Base-by-base conservation (phyloP, 306 rosid species). In the Gastrolobium villosum region DNA sequence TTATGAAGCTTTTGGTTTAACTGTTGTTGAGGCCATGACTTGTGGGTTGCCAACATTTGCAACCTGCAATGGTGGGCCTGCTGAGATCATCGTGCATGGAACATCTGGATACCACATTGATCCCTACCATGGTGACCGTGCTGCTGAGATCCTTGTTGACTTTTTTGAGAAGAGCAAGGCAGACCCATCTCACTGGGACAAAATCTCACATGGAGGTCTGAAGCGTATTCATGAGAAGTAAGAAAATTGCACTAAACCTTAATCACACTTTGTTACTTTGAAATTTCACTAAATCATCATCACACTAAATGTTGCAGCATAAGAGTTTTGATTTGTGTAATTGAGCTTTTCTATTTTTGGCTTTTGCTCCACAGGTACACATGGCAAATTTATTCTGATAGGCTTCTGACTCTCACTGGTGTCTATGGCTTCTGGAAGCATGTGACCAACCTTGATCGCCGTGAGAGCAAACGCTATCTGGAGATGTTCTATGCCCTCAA, bases 1-100 rank as follows among this genome's bases (percentile, higher is more conserved):
- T 3, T 96, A 96, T 32, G 99, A 96, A 81, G 99, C 99, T 2
- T 96, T 96, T 14, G 99, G 99, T 54, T 84, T 96, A 83, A 96
- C 99, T 0, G 99, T 96, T 11, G 90, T 96, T 44, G 99, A 96
- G 84, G 92, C 99, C 72, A 96, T 96, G 99, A 96, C 96, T 48
- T 96, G 99, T 85, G 99, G 99, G 2, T 82, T 96, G 88, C 99
- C 99, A 8, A 96, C 99, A 6, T 96, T 96, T 76, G 99, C 99
- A 3, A 96, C 99, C 1, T 89, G 87, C 78, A 90, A 90, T 54
- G 99, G 99, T 48, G 99, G 99, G 11, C 99, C 99, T 7, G 97
- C 97, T 46, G 99, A 95, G 91, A 95, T 95, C 49, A 95, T 95
- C 10, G 97, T 95, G 0, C 74, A 92, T 5, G 97, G 99, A 0